phyloP scores from a whole-genome alignment of 768 basidiomycete species.

The Suillus cothurnatus region DNA sequence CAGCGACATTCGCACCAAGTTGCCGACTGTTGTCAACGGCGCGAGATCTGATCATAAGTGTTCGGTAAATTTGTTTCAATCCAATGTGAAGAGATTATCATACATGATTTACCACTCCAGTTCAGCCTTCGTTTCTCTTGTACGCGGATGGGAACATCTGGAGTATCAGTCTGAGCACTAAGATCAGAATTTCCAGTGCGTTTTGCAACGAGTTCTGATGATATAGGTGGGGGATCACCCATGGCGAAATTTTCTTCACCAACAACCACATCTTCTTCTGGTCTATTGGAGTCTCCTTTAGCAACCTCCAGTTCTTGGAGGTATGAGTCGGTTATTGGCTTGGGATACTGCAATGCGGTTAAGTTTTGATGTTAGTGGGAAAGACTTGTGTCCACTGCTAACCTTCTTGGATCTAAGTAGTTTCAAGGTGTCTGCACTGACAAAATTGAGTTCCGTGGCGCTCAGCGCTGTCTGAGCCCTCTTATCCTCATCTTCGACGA shows the following conservation, averaged over 20 bases:
- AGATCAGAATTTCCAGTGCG: conserved; percentile 38
- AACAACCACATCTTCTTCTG: conserved; percentile 12
- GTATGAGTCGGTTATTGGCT: conserved; percentile 65
- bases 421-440: conserved; percentile 58
- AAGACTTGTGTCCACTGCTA: conserved; percentile 11
- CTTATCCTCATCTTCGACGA: conserved; percentile 61
- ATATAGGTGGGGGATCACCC: neutral
- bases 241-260: conserved; percentile 10
- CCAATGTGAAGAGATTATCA: conserved; percentile 30
- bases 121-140: conserved; percentile 84
- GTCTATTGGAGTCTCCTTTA: conserved; percentile 25
- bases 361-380: conserved; percentile 1
- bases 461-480: conserved; percentile 48
- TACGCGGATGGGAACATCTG: conserved; percentile 72
- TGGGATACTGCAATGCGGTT: conserved; percentile 52
- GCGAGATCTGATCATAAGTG: conserved; percentile 49
- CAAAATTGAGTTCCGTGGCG: conserved; percentile 70
- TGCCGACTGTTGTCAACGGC: conserved; percentile 94
- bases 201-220: conserved; percentile 28
- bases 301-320: conserved; percentile 50
- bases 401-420: conserved; percentile 72
- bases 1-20: conserved; percentile 59
- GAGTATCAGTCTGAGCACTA: conserved; percentile 49
- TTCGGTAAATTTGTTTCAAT: conserved; percentile 32
- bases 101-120: conserved; percentile 88